Conservation (phyloP, 139 green algal genomes). For the Picochlorum sp. region DNA sequence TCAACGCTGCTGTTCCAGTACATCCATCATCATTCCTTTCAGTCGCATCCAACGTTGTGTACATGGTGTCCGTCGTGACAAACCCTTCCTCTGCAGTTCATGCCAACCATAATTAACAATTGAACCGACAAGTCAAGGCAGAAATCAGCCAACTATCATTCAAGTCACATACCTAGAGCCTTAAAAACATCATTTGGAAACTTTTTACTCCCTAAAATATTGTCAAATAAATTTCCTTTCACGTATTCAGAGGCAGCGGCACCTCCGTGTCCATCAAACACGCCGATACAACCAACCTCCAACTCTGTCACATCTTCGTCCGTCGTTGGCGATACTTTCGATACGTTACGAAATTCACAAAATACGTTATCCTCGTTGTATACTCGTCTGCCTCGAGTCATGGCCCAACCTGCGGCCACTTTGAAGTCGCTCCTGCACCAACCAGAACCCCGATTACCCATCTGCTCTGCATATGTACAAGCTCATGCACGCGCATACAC, state of each 20-base stretch:
- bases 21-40: constrained; percentile 68
- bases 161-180: constrained; percentile 30
- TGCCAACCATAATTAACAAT: too few species aligned
- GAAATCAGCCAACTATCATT: constrained; percentile 12
- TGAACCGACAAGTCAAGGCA: neutral
- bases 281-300: constrained; percentile 71
- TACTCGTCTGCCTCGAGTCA: constrained; percentile 6
- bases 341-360: constrained; percentile 2
- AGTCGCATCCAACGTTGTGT: constrained; percentile 50
- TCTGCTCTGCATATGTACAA: too few species aligned
- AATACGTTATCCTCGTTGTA: constrained; percentile 16
- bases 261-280: constrained; percentile 92
- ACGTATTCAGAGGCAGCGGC: constrained; percentile 77
- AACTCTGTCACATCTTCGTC: constrained; percentile 3
- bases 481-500: too few species aligned
- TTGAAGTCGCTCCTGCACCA: constrained; percentile 8
- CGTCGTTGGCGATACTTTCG: too few species aligned
- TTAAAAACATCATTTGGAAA: constrained; percentile 47
- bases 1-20: constrained; percentile 71
- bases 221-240: constrained; percentile 68
- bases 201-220: constrained; percentile 56
- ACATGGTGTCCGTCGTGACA: constrained; percentile 65
- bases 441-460: too few species aligned
- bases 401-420: constrained; percentile 21
- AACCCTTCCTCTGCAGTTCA: constrained; percentile 36